A percentile compares a stretch with the other conserved stretches of the same genome.
Evolutionary conservation across 331 rosid species (phyloP).

Genomic region (Quercus tomentella): DNA sequence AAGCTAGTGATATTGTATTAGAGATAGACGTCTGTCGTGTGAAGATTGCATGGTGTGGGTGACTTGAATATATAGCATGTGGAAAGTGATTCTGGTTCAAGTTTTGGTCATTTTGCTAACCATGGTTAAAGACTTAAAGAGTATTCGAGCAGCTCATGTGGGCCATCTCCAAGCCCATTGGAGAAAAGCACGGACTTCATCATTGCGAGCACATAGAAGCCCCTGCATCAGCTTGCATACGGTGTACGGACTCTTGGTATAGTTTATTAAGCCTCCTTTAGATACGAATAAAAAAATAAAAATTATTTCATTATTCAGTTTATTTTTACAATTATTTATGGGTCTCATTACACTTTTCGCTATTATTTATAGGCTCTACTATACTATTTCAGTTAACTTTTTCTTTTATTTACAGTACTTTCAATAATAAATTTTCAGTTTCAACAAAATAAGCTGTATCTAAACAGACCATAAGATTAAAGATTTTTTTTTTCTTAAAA

Average conservation of each 20-base stretch:
- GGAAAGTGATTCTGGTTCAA: conserved; percentile 12
- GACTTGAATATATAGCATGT: conserved; percentile 41
- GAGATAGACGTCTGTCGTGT: conserved; percentile 39
- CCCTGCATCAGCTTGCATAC: no score
- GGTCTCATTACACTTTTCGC: accelerated
- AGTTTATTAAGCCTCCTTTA: no score
- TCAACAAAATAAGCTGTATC: no score
- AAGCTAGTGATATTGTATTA: conserved; percentile 11
- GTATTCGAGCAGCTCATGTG: neutral
- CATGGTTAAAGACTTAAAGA: conserved; percentile 28
- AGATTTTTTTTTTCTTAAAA: no score
- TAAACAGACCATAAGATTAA: no score
- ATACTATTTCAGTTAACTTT: no score
- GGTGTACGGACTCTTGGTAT: no score
- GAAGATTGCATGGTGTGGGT: conserved; percentile 23
- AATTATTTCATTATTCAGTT: no score
- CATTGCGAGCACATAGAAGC: no score
- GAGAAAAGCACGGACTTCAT: neutral
- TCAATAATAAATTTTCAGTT: accelerated
- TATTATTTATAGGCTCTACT: accelerated
- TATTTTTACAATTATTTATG: accelerated
- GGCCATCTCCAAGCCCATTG: neutral
- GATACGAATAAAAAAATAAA: no score
- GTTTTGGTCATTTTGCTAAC: conserved; percentile 37
- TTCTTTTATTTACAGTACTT: no score